These are phyloP conservation scores for Cupressus sempervirens DNA, from an alignment of 75 land plant species.

Conservation along the genomic window DNA sequence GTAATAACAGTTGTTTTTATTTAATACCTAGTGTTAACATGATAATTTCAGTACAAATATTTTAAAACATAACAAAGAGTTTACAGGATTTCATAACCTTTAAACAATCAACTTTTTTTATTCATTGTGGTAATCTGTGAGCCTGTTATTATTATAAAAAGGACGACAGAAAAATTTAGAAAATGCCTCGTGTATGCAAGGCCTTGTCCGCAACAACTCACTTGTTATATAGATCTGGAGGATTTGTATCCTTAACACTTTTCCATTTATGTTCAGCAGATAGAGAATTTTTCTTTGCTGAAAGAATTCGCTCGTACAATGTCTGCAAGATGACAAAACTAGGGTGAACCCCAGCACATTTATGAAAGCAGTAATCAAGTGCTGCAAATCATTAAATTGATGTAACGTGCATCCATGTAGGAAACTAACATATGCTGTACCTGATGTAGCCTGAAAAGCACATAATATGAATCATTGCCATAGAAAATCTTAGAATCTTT, in stretches of 20 bases:
- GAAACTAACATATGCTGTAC: slow-evolving; percentile 17
- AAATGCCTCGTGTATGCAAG: neutral
- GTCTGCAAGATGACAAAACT: slow-evolving; percentile 37
- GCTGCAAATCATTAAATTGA: neutral
- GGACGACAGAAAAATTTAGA: neutral
- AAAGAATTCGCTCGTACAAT: slow-evolving; percentile 80
- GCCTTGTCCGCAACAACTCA: slow-evolving; percentile 14
- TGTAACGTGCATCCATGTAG: neutral
- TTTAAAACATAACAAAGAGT: neutral
- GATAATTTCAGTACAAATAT: neutral
- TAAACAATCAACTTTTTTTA: neutral
- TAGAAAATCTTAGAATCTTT: slow-evolving; percentile 59
- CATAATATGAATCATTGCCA: slow-evolving; percentile 84
- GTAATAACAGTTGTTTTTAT: neutral
- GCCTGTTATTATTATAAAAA: neutral
- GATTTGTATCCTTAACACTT: slow-evolving; percentile 40
- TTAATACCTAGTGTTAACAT: neutral
- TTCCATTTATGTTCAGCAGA: slow-evolving; percentile 79
- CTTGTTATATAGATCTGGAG: slow-evolving; percentile 75
- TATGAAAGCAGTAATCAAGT: neutral
- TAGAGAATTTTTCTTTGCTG: slow-evolving; percentile 78
- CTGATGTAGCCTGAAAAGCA: slow-evolving; percentile 90
- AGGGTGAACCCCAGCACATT: neutral
- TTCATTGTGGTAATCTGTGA: neutral
- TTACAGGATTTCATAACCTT: neutral